Percentiles rank a stretch among this genome's conserved stretches.
Conservation (phyloP, 164 flowering plant species). For the Nymphaea thermarum region DNA sequence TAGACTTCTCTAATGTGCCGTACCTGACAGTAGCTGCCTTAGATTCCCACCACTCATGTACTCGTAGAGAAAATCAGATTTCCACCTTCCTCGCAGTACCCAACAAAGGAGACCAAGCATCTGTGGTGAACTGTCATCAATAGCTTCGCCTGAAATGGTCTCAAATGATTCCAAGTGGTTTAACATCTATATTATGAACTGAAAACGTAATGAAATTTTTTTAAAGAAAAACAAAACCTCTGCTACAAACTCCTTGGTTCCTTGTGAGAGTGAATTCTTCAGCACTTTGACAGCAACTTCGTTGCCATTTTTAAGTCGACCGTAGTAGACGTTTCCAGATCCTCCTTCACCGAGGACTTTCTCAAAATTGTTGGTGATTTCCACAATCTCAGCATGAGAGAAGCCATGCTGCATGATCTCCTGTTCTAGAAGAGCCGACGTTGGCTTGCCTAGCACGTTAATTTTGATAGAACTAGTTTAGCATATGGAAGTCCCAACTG, state of each 20-base stretch:
- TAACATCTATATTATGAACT: too few relatives aligned
- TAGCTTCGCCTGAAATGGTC: constrained; percentile 1
- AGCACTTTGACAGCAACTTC: constrained; percentile 44
- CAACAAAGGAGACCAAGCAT: neutral
- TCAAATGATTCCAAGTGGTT: too few relatives aligned
- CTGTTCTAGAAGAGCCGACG: neutral
- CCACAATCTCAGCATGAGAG: constrained; percentile 20
- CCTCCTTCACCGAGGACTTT: constrained; percentile 34
- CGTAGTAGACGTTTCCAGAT: constrained; percentile 38
- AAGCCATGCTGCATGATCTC: constrained; percentile 9
- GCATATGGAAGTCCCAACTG: too few relatives aligned
- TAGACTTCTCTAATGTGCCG: neutral
- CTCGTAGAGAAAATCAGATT: neutral
- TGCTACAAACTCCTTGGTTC: constrained; percentile 23
- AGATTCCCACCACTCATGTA: constrained; percentile 4
- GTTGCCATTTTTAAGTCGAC: constrained; percentile 16
- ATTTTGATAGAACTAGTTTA: too few relatives aligned
- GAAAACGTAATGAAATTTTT: too few relatives aligned
- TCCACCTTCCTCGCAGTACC: constrained; percentile 2
- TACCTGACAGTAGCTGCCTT: neutral
- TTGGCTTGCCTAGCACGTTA: too few relatives aligned
- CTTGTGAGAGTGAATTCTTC: constrained; percentile 22
- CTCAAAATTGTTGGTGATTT: constrained; percentile 27
- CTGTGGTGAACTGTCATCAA: constrained; percentile 4
- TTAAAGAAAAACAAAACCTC: constrained; percentile 18